phyloP scores from a whole-genome alignment of 2,329 filamentous ascomycete species.

The Colletotrichum spinosum region DNA sequence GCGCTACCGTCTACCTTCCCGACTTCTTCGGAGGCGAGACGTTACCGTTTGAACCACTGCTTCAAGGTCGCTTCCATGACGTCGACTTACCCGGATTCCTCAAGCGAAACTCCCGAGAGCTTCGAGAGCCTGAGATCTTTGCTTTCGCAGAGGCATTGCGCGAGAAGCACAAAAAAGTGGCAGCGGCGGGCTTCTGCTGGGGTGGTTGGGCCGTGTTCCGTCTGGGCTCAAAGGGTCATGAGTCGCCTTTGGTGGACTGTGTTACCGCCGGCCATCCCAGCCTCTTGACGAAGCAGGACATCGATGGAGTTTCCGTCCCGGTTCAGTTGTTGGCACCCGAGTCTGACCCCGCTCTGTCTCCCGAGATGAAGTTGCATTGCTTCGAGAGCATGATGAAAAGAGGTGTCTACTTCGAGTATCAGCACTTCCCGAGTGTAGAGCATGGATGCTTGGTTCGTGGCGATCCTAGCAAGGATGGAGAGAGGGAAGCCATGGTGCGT shows the following conservation, averaged over 20 bases:
- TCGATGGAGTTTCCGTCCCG: constrained; percentile 58
- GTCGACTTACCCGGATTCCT: constrained; percentile 55
- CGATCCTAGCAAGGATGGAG: constrained; percentile 47
- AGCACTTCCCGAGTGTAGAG: constrained; percentile 57
- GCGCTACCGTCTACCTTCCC: constrained; percentile 58
- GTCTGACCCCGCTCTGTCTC: constrained; percentile 52
- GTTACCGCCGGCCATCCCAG: constrained; percentile 59
- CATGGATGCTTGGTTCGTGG: constrained; percentile 57
- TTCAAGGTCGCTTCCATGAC: constrained; percentile 43
- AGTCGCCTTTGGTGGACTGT: constrained; percentile 56
- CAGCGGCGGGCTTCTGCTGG: constrained; percentile 62
- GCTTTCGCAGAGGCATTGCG: constrained; percentile 50
- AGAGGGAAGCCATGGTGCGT: constrained; percentile 54
- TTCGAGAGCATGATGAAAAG: constrained; percentile 50
- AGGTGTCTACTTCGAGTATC: constrained; percentile 56
- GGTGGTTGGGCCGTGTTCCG: constrained; percentile 63
- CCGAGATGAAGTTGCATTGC: constrained; percentile 55
- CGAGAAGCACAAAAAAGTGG: constrained; percentile 49
- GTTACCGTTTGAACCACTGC: constrained; percentile 44
- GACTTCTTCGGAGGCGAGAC: constrained; percentile 51
- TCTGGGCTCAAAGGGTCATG: constrained; percentile 52
- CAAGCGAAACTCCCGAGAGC: constrained; percentile 48
- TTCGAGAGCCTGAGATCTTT: constrained; percentile 55
- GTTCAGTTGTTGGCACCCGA: constrained; percentile 65
- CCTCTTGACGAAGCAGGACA: constrained; percentile 55